phyloP scores from a whole-genome alignment of 176 grass and related monocot species.

The Canna indica region DNA sequence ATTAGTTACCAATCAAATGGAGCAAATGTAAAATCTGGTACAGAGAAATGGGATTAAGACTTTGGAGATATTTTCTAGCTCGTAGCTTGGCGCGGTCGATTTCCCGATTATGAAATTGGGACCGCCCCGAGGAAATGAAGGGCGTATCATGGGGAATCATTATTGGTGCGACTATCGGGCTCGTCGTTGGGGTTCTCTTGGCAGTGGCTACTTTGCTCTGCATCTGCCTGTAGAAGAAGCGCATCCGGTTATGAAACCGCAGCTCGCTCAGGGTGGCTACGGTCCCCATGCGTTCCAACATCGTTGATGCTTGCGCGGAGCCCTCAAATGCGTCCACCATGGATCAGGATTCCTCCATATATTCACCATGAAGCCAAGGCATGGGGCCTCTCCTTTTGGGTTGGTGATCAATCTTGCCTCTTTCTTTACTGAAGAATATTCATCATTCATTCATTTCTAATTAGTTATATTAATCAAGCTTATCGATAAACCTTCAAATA shows the following conservation, averaged over 20 bases:
- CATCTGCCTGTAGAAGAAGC: constrained; percentile 44
- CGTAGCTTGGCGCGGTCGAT: too few species aligned
- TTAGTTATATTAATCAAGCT: too few species aligned
- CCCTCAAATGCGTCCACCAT: constrained; percentile 46
- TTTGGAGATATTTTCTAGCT: not conserved
- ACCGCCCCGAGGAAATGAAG: constrained; percentile 2
- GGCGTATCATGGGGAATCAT: constrained; percentile 68
- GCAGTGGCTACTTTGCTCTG: constrained; percentile 57
- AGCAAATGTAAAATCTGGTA: not conserved
- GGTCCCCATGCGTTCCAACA: constrained; percentile 45
- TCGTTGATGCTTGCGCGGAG: constrained; percentile 39
- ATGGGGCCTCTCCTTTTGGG: constrained; percentile 26
- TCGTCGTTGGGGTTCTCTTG: constrained; percentile 60
- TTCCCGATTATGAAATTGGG: not conserved
- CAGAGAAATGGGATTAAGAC: not conserved
- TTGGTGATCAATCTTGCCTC: too few species aligned
- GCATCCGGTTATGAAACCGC: constrained; percentile 40
- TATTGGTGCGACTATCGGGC: constrained; percentile 59
- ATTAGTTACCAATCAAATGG: not conserved
- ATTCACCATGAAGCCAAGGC: constrained; percentile 30
- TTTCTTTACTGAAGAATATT: too few species aligned
- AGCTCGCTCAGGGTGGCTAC: constrained; percentile 62
- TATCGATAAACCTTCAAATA: too few species aligned
- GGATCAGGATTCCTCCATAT: constrained; percentile 50
- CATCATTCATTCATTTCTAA: too few species aligned